Conservation (phyloP, 257 asterid species). For the Nicotiana obtusifolia region DNA sequence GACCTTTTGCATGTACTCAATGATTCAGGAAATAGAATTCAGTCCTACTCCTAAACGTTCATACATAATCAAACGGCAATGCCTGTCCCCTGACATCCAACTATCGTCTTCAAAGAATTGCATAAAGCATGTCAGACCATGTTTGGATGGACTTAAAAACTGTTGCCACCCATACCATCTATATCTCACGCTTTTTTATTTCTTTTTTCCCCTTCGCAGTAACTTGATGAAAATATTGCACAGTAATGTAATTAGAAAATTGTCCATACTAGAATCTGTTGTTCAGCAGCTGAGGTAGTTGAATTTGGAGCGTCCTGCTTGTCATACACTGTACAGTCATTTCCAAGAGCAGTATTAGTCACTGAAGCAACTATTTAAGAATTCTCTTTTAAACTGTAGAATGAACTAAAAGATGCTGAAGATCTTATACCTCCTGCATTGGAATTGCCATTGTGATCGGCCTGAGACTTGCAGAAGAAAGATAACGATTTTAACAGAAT, state of each 20-base stretch:
- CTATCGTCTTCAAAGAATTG: neutral
- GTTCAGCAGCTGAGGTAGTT: constrained; percentile 77
- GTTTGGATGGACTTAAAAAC: neutral
- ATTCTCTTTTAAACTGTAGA: neutral
- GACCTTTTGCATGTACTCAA: neutral
- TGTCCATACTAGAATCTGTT: constrained; percentile 80
- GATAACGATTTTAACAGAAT: neutral
- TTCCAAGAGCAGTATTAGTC: constrained; percentile 17
- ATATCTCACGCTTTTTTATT: neutral
- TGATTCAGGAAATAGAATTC: neutral
- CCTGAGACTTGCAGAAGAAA: constrained; percentile 40
- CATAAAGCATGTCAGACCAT: neutral
- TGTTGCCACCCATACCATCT: neutral
- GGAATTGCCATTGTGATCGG: constrained; percentile 34
- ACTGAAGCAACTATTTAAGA: neutral
- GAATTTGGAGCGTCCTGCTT: constrained; percentile 55
- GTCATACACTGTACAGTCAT: constrained; percentile 47
- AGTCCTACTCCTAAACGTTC: neutral
- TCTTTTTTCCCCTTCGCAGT: neutral
- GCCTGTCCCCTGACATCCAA: neutral
- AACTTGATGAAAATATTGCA: neutral
- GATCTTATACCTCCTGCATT: constrained; percentile 63
- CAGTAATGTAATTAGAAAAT: constrained; percentile 12
- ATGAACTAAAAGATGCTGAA: neutral
- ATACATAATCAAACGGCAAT: neutral